These are phyloP conservation scores for Vinca minor DNA, from an alignment of 257 asterid species.

Conservation along the genomic window DNA sequence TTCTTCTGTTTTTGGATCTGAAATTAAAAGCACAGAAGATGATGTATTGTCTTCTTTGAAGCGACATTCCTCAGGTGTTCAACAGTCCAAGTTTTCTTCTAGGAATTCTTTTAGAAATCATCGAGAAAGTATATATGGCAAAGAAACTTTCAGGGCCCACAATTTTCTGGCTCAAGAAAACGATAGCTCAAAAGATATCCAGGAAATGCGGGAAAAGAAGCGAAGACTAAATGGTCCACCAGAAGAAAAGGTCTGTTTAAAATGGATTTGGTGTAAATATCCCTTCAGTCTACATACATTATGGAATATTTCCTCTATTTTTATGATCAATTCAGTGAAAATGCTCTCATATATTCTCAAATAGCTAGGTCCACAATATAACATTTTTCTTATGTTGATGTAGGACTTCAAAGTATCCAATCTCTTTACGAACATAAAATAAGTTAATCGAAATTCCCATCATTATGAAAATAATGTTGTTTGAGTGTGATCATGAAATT, in stretches of 20 bases:
- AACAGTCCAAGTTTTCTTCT: slow-evolving; percentile 40
- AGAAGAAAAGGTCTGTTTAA: slow-evolving; percentile 65
- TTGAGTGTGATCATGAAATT: neutral
- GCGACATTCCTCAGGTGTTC: slow-evolving; percentile 65
- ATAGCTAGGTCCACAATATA: neutral
- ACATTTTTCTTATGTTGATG: neutral
- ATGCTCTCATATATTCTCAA: neutral
- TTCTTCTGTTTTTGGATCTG: slow-evolving; percentile 84
- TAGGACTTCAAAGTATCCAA: neutral
- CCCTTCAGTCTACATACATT: neutral
- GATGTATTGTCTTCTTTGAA: slow-evolving; percentile 77
- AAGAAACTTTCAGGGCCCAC: slow-evolving; percentile 30
- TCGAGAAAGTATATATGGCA: slow-evolving; percentile 36
- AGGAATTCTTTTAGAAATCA: slow-evolving; percentile 39
- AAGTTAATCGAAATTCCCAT: neutral
- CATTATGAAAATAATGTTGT: neutral
- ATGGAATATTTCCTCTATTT: neutral
- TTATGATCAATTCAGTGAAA: neutral
- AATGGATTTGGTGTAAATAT: neutral
- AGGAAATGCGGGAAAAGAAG: slow-evolving; percentile 55
- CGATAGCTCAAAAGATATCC: slow-evolving; percentile 34
- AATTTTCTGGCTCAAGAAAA: slow-evolving; percentile 39
- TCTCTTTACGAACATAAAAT: slow-evolving; percentile 1
- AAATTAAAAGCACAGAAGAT: slow-evolving; percentile 76
- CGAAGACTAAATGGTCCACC: slow-evolving; percentile 60